These are phyloP conservation scores for Lablab purpureus DNA, from an alignment of 306 rosid species.

Conservation along the genomic window DNA sequence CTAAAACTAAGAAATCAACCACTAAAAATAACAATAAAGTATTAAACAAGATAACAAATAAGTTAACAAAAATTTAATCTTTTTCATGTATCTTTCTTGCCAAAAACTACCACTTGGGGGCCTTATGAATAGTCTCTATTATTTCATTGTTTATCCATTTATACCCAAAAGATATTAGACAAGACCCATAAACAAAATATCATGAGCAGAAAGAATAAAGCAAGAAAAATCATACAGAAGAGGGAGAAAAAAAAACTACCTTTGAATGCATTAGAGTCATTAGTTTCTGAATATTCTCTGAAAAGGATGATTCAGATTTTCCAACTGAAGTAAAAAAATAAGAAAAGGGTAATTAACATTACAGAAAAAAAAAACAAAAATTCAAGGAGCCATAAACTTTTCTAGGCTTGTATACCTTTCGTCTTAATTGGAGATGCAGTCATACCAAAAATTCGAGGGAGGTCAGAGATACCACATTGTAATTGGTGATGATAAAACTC, in stretches of 20 bases:
- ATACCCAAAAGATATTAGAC: background rate
- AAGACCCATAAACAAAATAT: slow-evolving; percentile 4
- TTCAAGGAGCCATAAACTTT: slow-evolving; percentile 19
- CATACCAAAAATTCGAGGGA: slow-evolving; percentile 94
- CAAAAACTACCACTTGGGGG: background rate
- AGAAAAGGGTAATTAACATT: slow-evolving; percentile 28
- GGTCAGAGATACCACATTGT: slow-evolving; percentile 48
- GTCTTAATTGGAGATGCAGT: slow-evolving; percentile 89
- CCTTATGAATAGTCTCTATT: slow-evolving; percentile 12
- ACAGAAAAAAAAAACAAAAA: background rate
- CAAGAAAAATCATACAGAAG: background rate
- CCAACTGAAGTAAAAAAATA: slow-evolving; percentile 59
- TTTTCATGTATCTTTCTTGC: slow-evolving; percentile 4
- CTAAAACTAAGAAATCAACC: background rate
- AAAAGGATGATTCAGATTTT: slow-evolving; percentile 47
- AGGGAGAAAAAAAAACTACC: slow-evolving; percentile 54
- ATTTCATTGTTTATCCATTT: background rate
- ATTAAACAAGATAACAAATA: background rate
- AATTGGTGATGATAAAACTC: slow-evolving; percentile 77
- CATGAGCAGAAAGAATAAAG: slow-evolving; percentile 6
- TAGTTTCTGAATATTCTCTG: slow-evolving; percentile 64
- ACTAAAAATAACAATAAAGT: slow-evolving; percentile 1
- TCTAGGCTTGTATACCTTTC: slow-evolving; percentile 61
- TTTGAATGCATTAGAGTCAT: slow-evolving; percentile 81
- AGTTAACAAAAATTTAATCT: background rate